Base-by-base conservation (phyloP, 148 eudicot species). In the Cornus suecica region DNA sequence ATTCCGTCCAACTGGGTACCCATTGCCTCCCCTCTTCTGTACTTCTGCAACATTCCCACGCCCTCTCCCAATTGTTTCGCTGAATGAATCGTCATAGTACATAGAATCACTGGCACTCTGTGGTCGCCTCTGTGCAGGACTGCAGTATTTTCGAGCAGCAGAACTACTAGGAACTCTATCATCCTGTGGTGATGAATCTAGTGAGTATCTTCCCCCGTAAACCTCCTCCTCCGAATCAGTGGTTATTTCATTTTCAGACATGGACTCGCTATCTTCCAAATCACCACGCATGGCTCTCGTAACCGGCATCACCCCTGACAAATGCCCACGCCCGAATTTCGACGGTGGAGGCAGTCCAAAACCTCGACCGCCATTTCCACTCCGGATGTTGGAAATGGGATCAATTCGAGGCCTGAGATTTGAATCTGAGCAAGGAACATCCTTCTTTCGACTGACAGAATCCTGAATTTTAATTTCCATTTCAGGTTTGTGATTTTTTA, bases 111-210 rank as follows among this genome's bases (percentile, higher is more conserved):
- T 90, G 62, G 82, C 86, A 79, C 87, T 84, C 28, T 80, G 83
- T 26, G 82, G 73, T 22, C 80, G 84, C 37, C 74, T 76, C 6
- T 81, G 83, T 42, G 77, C 71, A 20, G 86, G 82, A 63, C 79
- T 81, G 18, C 74, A 66, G 76, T 82, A 85, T 65, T 83, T 74
- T 32, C 75, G 75, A 69, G 70, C 65, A 70, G 77, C 73, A 0
- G 65, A 62, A 66, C 41, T 74, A 45, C 74, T 66, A 5, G 80
- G 82, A 68, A 80, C 84, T 73, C 90, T 85, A 60, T 83, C 89
- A 71, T 90, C 92, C 63, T 85, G 91, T 34, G 95, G 97, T 14
- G 95, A 93, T 10, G 97, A 90, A 81, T 93, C 93, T 13, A 90
- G 80, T 1, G 95, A 93, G 69, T 88, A 86, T 64, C 88, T 82